These are phyloP conservation scores for Hypocreales sp. DNA, from an alignment of 2,329 filamentous ascomycete genomes.

Conservation along the genomic window DNA sequence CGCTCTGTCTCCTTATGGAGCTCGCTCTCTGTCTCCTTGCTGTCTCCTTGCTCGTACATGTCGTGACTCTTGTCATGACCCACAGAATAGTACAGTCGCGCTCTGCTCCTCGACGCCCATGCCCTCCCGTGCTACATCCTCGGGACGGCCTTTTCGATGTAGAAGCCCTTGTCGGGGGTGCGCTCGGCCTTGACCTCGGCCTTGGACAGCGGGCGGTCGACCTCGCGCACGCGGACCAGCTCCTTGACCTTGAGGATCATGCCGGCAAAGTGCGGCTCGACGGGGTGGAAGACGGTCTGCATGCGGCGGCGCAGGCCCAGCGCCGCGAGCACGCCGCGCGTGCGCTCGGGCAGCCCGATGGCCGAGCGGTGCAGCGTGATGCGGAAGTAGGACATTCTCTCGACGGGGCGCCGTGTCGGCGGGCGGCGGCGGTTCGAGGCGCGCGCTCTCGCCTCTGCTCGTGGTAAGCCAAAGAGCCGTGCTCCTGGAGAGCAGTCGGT, in stretches of 20 bases:
- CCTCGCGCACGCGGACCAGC: conserved; percentile 69
- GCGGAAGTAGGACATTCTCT: conserved; percentile 70
- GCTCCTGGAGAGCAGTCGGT: too few species aligned
- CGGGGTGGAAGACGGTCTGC: conserved; percentile 80
- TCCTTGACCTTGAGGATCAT: conserved; percentile 94
- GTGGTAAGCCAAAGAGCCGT: too few species aligned
- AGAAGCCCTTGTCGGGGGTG: conserved; percentile 68
- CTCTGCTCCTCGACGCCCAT: too few species aligned
- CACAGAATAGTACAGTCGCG: too few species aligned
- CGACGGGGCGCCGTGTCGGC: neutral
- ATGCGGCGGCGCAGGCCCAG: conserved; percentile 75
- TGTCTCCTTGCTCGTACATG: too few species aligned
- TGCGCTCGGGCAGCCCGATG: conserved; percentile 74
- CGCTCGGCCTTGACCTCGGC: conserved; percentile 55
- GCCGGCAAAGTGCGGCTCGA: conserved; percentile 65
- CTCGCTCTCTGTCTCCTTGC: too few species aligned
- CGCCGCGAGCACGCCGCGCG: conserved; percentile 65
- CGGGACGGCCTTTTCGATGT: conserved; percentile 45
- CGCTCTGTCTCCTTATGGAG: too few species aligned
- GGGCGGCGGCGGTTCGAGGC: conserved; percentile 3
- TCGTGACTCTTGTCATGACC: too few species aligned
- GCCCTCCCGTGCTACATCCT: conserved; percentile 10
- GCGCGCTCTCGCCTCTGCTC: too few species aligned
- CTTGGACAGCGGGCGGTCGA: conserved; percentile 47
- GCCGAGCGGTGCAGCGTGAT: conserved; percentile 81